Percentiles rank a stretch among this genome's conserved stretches.
Conservation (phyloP, 345 rosid species). For the Citrus unshiu region DNA sequence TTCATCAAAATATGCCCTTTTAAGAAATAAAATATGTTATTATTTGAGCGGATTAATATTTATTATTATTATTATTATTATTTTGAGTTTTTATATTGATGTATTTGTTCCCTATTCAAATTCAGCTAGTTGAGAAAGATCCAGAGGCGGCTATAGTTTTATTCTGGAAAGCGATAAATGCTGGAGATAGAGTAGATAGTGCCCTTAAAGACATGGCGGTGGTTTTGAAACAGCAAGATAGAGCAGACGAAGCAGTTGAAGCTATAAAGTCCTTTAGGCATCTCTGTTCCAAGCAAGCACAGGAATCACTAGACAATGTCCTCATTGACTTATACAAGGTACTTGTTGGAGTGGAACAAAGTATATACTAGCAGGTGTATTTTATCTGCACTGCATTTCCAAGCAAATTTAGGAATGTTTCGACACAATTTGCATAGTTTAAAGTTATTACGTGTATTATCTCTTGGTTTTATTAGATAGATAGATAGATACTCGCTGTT, state of each 20-base stretch:
- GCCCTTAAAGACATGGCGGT: constrained; percentile 95
- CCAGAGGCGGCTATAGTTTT: constrained; percentile 67
- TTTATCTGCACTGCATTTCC: not conserved
- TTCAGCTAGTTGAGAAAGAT: constrained; percentile 61
- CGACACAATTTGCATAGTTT: not conserved
- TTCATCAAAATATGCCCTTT: not conserved
- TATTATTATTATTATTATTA: too few species aligned
- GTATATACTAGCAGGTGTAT: not conserved
- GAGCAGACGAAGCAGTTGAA: constrained; percentile 81
- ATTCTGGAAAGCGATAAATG: constrained; percentile 86
- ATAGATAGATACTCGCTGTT: not conserved
- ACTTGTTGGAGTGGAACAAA: not conserved
- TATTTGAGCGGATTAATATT: not conserved
- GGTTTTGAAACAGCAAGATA: constrained; percentile 74
- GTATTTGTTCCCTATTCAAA: not conserved
- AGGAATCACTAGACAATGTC: constrained; percentile 89
- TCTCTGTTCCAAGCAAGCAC: constrained; percentile 80
- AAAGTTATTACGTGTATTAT: not conserved
- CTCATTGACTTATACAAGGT: constrained; percentile 97
- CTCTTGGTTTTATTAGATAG: not conserved
- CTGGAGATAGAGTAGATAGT: constrained; percentile 83
- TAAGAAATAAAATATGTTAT: not conserved
- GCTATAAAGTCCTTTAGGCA: constrained; percentile 72
- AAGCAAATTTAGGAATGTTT: not conserved
- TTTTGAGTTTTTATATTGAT: not conserved